Conservation (phyloP, 148 eudicot species). For the Rhododendron henanense region DNA sequence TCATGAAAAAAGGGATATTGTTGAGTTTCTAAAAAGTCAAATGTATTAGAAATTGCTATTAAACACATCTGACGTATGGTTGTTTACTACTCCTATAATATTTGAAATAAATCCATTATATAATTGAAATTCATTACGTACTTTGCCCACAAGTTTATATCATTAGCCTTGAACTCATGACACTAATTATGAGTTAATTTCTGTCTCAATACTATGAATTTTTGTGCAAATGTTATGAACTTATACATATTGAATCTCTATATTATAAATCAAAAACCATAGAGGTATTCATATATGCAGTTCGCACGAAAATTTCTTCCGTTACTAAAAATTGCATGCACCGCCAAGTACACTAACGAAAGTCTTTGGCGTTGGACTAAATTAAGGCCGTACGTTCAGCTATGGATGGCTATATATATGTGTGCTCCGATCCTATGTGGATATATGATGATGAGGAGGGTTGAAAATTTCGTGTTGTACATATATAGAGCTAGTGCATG, state of each 20-base stretch:
- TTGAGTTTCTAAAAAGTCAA: no score
- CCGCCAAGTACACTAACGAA: background rate
- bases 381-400: background rate
- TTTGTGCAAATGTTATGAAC: background rate
- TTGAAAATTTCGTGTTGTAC: background rate
- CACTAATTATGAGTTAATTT: background rate
- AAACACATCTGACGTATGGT: no score
- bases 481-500: background rate
- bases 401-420: background rate
- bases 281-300: no score
- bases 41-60: no score
- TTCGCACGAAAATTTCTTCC: no score
- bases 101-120: no score
- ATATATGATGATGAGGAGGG: constrained; percentile 7
- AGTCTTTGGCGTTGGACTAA: background rate
- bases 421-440: background rate
- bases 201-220: background rate
- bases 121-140: no score
- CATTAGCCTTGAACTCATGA: background rate
- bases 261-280: no score
- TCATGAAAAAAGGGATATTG: no score
- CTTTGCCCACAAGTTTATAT: no score
- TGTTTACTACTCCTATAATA: no score
- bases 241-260: no score
- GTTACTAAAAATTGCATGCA: background rate